Evolutionary conservation across 2,329 filamentous ascomycete genomes (phyloP), one percentile per base, ranked within the genome.

Genomic region (Penicillium concentricum): DNA sequence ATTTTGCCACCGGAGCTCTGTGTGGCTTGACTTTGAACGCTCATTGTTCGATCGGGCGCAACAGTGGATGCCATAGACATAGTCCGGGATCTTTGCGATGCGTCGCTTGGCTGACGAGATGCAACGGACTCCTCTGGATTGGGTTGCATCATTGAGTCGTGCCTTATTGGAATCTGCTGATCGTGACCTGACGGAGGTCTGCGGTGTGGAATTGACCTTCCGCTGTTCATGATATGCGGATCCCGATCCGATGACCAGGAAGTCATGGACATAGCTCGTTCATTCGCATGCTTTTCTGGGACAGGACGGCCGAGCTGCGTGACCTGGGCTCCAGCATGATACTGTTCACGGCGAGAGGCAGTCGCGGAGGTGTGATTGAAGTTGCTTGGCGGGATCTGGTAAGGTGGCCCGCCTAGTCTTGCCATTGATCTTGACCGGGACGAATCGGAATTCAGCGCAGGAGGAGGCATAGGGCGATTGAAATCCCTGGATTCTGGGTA

Each of bases 381-480:
- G 45, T 81, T 80, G 67, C 78, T 84, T 13, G 84, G 81, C 16
- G 85, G 83, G 47, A 82, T 83, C 54, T 87, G 83, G 69, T 91
- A 90, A 75, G 88, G 85, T 59, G 89, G 91, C 60, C 91, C 86
- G 51, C 88, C 83, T 62, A 84, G 83, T 60, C 87, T 87, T 37
- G 91, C 93, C 70, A 99, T 86, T 34, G 93, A 97, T 67, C 96
- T 91, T n/a, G 94, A 95, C 57, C 94, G 86, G 76, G 92, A 95
- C 6, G 88, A 82, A 74, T 97, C 93, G 35, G 85, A 87, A 71
- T 94, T 94, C 76, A 95, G 76, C 43, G 91, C 90, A 47, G 90
- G 87, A 15, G 86, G 82, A 20, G 84, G 82, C 66, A 83, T 82
- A 56, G 81, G 80, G 59, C 85, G 84, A 68, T 78, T 77, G 28